Evolutionary conservation across 768 basidiomycete genomes (phyloP), one percentile per base, ranked within the genome.

Genomic region (Boletus rex-veris): DNA sequence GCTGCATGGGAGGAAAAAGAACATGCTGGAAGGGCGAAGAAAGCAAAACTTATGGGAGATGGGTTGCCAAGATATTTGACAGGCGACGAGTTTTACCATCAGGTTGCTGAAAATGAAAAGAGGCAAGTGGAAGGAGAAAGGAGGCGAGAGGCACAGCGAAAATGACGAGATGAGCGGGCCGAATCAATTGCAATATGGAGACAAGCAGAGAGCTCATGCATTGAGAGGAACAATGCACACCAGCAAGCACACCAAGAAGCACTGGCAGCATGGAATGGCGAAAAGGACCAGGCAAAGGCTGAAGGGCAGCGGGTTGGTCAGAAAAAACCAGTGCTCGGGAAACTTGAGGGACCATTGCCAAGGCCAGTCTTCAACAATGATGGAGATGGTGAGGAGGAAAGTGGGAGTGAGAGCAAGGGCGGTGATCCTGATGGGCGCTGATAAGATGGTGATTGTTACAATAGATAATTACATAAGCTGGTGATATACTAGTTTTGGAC

Each of bases 31-130:
- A 62, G 46, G 36, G 52, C 18, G 19, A 55, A 36, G 38, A 65
- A 48, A 15, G 39, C 2, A 24, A 51, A 26, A 14, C 21, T 61
- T 2, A 54, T 48, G 24, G 58, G 50, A 14, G 63, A 71, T 52
- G 61, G 67, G 2, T 37, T 66, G 30, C 59, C 64, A 3, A 57
- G 36, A 36, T 57, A 62, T 9, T 52, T 71, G 19, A 58, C 60
- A 14, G 60, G 59, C n/a, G 52, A 66, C 2, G 54, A 58, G 3
- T 68, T 71, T 40, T 60, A 54, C 19, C 8, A 53, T 9, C 15
- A 16, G 1, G 58, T 61, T 9, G 41, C 49, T 3, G 42, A 56
- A 0, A 40, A 63, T 39, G 53, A 53, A 15, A 41, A 26, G 7
- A 55, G 28, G 10, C 26, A 9, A n/a, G 28, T 26, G 43, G 53